Percentiles rank a stretch among this genome's conserved stretches.
These are phyloP conservation scores for Naganishia kalamii DNA, from an alignment of 768 basidiomycete species.

Conservation along the genomic window DNA sequence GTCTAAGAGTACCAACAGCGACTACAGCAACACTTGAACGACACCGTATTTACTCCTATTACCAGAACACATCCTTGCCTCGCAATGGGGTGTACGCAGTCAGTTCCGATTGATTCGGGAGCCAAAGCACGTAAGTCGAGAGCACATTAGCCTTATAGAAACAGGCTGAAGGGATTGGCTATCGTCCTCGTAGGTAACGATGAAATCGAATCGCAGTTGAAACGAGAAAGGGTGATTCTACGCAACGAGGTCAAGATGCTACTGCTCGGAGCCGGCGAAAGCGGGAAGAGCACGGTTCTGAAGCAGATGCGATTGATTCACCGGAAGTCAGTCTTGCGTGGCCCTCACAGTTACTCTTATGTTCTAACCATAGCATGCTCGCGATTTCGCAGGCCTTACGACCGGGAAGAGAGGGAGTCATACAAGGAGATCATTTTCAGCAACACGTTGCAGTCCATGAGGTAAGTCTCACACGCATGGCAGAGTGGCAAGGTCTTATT, in stretches of 20 bases:
- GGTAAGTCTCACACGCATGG: conserved; percentile 52
- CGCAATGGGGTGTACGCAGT: conserved; percentile 43
- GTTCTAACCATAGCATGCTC: not conserved
- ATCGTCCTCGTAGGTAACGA: conserved; percentile 35
- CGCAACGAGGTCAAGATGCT: conserved; percentile 67
- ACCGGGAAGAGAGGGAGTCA: conserved; percentile 76
- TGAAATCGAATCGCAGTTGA: conserved; percentile 45
- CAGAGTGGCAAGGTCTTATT: too few species aligned
- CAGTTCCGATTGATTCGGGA: conserved; percentile 38
- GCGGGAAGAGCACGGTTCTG: conserved; percentile 62
- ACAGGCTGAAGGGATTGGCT: not conserved
- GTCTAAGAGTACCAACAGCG: too few species aligned
- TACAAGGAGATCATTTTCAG: conserved; percentile 94
- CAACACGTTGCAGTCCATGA: conserved; percentile 91
- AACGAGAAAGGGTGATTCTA: conserved; percentile 38
- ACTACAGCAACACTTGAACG: too few species aligned
- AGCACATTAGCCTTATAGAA: not conserved
- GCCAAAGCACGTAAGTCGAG: conserved; percentile 30
- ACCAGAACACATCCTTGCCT: too few species aligned
- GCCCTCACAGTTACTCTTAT: not conserved
- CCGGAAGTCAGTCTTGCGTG: conserved; percentile 36
- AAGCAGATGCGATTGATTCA: conserved; percentile 48
- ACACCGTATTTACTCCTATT: too few species aligned
- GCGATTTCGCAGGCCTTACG: conserved; percentile 53
- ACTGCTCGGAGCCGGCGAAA: conserved; percentile 90